Percentiles rank a stretch among this genome's conserved stretches.
These are phyloP conservation scores for Flaveria linearis DNA, from an alignment of 129 eudicot genomes.

Conservation along the genomic window DNA sequence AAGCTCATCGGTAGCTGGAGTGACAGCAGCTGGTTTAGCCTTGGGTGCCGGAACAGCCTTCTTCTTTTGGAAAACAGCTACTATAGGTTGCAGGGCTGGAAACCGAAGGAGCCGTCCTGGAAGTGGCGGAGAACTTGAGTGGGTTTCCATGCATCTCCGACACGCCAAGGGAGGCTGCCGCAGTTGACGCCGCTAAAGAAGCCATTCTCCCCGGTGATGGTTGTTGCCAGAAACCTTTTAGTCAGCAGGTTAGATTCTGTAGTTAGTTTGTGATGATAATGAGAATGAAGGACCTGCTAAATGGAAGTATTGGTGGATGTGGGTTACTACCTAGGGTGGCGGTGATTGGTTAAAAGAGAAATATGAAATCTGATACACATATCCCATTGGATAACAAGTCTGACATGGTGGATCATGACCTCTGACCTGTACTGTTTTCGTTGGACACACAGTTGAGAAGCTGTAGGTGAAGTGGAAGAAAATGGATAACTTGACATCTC, in stretches of 20 bases:
- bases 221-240: slow-evolving; percentile 32
- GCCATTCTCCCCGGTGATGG: slow-evolving; percentile 50
- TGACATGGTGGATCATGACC: slow-evolving; percentile 51
- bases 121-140: slow-evolving; percentile 41
- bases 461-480: background rate
- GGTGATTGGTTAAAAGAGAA: slow-evolving; percentile 46
- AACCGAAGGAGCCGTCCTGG: slow-evolving; percentile 43
- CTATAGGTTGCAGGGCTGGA: slow-evolving; percentile 47
- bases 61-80: slow-evolving; percentile 86
- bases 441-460: background rate
- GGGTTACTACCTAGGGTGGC: slow-evolving; percentile 50
- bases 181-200: slow-evolving; percentile 57
- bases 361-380: slow-evolving; percentile 50
- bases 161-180: slow-evolving; percentile 31
- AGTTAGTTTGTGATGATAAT: no score
- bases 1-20: slow-evolving; percentile 82
- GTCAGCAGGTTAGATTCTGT: no score
- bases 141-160: slow-evolving; percentile 71
- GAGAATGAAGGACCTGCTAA: no score
- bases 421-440: no score
- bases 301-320: background rate
- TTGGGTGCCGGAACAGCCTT: slow-evolving; percentile 66
- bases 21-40: slow-evolving; percentile 53
- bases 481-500: background rate
- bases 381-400: slow-evolving; percentile 43